These are phyloP conservation scores for Exophiala spinifera DNA, from an alignment of 2,329 filamentous ascomycete genomes.

Conservation along the genomic window DNA sequence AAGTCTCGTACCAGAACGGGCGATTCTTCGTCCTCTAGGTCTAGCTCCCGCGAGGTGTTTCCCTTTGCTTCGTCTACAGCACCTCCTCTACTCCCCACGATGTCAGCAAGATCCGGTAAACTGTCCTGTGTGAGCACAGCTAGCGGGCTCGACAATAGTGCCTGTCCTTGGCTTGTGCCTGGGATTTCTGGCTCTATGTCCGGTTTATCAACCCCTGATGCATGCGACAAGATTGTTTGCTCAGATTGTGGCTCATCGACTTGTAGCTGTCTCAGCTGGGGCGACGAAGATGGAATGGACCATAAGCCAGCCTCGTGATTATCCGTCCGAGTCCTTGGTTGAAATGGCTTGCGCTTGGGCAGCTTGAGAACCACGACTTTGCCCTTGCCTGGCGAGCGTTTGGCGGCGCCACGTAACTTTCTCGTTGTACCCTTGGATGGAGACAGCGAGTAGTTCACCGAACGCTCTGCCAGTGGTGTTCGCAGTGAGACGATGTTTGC, in stretches of 20 bases:
- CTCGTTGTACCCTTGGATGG: constrained; percentile 1
- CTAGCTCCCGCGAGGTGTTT: not conserved
- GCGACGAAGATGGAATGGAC: constrained; percentile 27
- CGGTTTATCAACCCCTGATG: not conserved
- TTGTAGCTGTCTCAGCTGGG: constrained; percentile 1
- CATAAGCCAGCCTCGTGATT: constrained; percentile 23
- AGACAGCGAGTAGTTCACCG: constrained; percentile 7
- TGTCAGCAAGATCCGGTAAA: constrained; percentile 3
- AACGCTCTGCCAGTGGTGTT: constrained; percentile 21
- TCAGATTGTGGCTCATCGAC: not conserved
- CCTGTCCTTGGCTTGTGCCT: constrained; percentile 17
- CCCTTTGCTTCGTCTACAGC: not conserved
- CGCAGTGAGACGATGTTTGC: too few species aligned
- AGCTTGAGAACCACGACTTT: constrained; percentile 25
- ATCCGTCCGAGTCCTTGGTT: constrained; percentile 9
- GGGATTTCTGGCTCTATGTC: constrained; percentile 21
- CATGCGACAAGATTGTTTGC: too few species aligned
- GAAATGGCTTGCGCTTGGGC: constrained; percentile 8
- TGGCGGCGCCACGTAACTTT: constrained; percentile 5
- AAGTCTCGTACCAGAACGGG: not conserved
- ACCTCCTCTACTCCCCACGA: not conserved
- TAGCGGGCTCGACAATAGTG: not conserved
- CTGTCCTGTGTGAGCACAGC: constrained; percentile 8
- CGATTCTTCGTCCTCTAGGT: not conserved
- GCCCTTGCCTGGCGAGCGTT: constrained; percentile 1